Evolutionary conservation across 306 rosid species (phyloP).

Genomic region (Begonia fuchsioides): DNA sequence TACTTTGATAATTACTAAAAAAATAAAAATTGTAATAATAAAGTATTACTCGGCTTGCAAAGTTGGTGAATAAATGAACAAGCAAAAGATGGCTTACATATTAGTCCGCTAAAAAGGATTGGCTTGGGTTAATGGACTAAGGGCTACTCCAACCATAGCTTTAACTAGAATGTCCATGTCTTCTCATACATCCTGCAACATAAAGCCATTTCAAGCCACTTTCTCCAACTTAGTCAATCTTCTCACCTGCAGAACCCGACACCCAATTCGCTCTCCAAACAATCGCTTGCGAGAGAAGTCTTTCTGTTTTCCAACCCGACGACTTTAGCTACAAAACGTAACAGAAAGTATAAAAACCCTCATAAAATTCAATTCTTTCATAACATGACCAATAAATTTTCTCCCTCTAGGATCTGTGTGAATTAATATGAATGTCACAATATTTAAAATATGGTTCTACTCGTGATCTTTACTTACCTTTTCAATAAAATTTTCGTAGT

Average conservation of each 20-base stretch:
- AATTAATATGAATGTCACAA: neutral
- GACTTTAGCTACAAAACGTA: slow-evolving; percentile 45
- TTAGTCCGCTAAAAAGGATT: no score
- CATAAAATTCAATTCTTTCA: neutral
- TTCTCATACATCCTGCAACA: no score
- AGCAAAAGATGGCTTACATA: no score
- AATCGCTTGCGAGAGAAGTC: slow-evolving; percentile 56
- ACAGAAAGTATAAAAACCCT: no score
- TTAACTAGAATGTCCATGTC: no score
- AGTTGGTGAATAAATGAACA: no score
- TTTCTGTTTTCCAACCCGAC: slow-evolving; percentile 82
- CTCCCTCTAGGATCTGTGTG: neutral
- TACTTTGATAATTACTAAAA: no score
- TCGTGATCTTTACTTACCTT: slow-evolving; percentile 34
- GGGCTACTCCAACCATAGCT: no score
- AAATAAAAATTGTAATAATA: no score
- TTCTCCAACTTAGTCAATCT: slow-evolving; percentile 34
- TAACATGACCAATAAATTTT: neutral
- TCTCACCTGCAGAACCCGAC: slow-evolving; percentile 32
- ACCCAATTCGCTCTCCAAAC: slow-evolving; percentile 85
- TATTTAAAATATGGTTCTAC: slow-evolving; percentile 2
- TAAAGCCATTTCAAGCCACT: neutral
- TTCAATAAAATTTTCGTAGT: slow-evolving; percentile 42
- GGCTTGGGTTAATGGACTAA: no score
- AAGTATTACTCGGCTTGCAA: no score